These are phyloP conservation scores for Nemania diffusa DNA, from an alignment of 2,329 filamentous ascomycete genomes.

Conservation along the genomic window DNA sequence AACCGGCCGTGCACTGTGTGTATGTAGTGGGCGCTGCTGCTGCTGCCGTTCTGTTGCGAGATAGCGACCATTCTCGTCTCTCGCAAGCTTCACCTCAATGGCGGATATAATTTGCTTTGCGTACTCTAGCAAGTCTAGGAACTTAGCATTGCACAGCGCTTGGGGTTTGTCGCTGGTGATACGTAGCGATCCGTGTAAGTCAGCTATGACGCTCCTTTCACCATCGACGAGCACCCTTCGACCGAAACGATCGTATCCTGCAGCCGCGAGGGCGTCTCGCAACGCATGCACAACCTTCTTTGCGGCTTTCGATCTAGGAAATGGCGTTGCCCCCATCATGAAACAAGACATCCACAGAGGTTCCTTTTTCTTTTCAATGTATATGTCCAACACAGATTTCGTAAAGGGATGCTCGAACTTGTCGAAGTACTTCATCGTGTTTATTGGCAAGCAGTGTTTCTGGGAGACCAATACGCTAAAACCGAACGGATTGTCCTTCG, in stretches of 20 bases:
- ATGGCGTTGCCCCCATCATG: constrained; percentile 26
- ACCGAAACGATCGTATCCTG: constrained; percentile 46
- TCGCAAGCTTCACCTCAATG: constrained; percentile 32
- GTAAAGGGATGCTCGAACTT: constrained; percentile 43
- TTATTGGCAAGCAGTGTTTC: constrained; percentile 44
- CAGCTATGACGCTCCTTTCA: constrained; percentile 24
- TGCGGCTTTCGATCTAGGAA: constrained; percentile 36
- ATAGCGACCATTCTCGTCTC: constrained; percentile 15
- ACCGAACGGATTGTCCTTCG: constrained; percentile 32
- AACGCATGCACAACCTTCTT: constrained; percentile 43
- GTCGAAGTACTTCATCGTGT: constrained; percentile 47
- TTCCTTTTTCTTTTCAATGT: constrained; percentile 43
- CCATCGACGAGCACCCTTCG: constrained; percentile 32
- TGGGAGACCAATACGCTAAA: constrained; percentile 27
- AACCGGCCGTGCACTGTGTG: neutral
- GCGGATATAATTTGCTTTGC: constrained; percentile 35
- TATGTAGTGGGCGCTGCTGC: neutral
- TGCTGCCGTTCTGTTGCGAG: neutral
- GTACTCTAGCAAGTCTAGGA: constrained; percentile 38
- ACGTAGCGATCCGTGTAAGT: constrained; percentile 43
- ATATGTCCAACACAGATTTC: constrained; percentile 46
- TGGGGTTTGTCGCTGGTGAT: constrained; percentile 33
- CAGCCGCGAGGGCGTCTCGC: constrained; percentile 42
- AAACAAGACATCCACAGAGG: constrained; percentile 43
- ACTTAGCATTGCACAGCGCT: constrained; percentile 40